Evolutionary conservation across 2,329 filamentous ascomycete genomes (phyloP).

Genomic region (Anthostomella pinea): DNA sequence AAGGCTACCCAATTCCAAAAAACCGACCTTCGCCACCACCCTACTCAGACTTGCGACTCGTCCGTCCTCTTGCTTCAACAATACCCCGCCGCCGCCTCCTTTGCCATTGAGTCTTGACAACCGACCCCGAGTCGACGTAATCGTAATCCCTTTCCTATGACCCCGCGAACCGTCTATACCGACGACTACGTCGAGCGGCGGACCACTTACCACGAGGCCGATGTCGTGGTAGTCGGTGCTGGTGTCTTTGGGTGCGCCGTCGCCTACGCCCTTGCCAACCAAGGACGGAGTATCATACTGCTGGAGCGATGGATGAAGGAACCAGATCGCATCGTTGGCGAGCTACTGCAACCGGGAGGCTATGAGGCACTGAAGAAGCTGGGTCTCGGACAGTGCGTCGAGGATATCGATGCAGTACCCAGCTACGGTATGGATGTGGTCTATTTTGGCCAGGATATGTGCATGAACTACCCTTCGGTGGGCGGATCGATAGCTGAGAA

Average conservation of each 20-base stretch:
- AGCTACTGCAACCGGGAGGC: conserved; percentile 90
- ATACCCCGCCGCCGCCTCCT: neutral
- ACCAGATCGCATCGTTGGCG: conserved; percentile 93
- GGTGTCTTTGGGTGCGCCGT: conserved; percentile 86
- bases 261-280: conserved; percentile 79
- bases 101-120: neutral
- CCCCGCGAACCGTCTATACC: no score
- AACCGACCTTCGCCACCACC: neutral
- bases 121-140: no score
- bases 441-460: conserved; percentile 70
- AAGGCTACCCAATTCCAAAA: neutral
- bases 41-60: neutral
- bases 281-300: conserved; percentile 86
- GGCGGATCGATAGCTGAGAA: conserved; percentile 34
- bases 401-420: conserved; percentile 81
- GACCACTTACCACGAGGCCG: conserved; percentile 60
- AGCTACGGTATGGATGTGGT: conserved; percentile 86
- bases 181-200: conserved; percentile 47
- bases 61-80: neutral
- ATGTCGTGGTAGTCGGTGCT: conserved; percentile 89
- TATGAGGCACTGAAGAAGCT: conserved; percentile 76
- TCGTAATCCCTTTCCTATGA: conserved; percentile 12
- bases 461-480: conserved; percentile 75
- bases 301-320: conserved; percentile 88
- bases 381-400: conserved; percentile 77